Conservation (phyloP, 345 rosid genomes). For the Streptanthus diversifolius region DNA sequence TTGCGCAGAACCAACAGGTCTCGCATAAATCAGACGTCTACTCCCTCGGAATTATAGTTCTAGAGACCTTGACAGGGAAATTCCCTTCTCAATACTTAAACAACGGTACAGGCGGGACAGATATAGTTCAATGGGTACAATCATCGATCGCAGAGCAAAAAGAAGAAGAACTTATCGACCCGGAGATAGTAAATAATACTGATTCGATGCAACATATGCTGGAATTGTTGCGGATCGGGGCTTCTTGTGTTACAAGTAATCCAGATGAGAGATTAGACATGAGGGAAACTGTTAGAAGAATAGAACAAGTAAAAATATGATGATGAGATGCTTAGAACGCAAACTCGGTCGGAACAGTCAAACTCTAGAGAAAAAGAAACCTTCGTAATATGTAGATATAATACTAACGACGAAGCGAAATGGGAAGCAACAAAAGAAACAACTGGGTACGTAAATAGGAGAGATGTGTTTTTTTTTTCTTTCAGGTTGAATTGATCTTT, state of each 20-base stretch:
- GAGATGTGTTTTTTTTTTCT: not conserved
- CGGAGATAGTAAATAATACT: slow-evolving; percentile 44
- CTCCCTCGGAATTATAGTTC: slow-evolving; percentile 67
- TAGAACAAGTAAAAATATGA: slow-evolving; percentile 45
- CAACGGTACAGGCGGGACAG: slow-evolving; percentile 57
- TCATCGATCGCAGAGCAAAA: slow-evolving; percentile 36
- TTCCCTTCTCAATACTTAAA: slow-evolving; percentile 64
- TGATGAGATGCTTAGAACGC: slow-evolving; percentile 17
- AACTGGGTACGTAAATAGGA: not conserved
- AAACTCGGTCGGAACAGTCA: not conserved
- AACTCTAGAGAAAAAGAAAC: slow-evolving; percentile 1
- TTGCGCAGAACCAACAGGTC: slow-evolving; percentile 36
- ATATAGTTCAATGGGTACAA: slow-evolving; percentile 57
- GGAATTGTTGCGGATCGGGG: slow-evolving; percentile 53
- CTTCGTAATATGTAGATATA: slow-evolving; percentile 18
- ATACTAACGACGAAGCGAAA: not conserved
- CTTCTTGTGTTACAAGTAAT: slow-evolving; percentile 50
- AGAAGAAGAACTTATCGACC: slow-evolving; percentile 62
- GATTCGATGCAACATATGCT: slow-evolving; percentile 42
- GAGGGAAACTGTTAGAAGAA: slow-evolving; percentile 53
- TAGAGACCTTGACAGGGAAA: slow-evolving; percentile 78
- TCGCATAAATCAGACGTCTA: slow-evolving; percentile 72
- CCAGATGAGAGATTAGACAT: slow-evolving; percentile 49
- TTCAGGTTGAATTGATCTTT: not conserved
- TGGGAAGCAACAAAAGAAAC: not conserved